Percentiles rank a stretch among this genome's conserved stretches.
Conservation (phyloP, 116 monocot genomes). For the Iris pallida region DNA sequence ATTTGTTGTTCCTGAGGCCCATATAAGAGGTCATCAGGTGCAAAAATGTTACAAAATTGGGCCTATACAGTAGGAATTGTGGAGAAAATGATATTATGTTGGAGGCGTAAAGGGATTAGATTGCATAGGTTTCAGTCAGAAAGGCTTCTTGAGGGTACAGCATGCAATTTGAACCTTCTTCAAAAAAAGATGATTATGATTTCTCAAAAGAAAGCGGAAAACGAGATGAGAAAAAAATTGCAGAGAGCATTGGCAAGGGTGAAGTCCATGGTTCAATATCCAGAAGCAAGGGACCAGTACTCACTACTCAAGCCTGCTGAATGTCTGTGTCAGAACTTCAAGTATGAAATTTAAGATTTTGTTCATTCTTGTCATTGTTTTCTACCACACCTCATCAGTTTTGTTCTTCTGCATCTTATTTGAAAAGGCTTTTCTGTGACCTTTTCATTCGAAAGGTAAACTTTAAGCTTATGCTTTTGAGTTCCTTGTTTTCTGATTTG, state of each 20-base stretch:
- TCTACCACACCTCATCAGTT: no score
- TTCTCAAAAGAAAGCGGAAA: conserved; percentile 47
- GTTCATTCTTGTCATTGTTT: not conserved
- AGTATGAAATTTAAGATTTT: conserved; percentile 12
- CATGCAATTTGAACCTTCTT: conserved; percentile 8
- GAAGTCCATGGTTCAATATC: conserved; percentile 96
- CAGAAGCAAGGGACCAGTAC: conserved; percentile 98
- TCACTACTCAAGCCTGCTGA: conserved; percentile 75
- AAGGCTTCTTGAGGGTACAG: conserved; percentile 28
- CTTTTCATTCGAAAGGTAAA: conserved; percentile 90
- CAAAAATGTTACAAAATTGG: conserved; percentile 70
- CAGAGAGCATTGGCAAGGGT: conserved; percentile 89
- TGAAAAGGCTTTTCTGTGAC: conserved; percentile 91
- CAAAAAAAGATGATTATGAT: conserved; percentile 12
- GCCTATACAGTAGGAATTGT: conserved; percentile 90
- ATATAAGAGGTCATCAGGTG: conserved; percentile 94
- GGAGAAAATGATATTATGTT: conserved; percentile 88
- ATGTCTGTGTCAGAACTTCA: conserved; percentile 28
- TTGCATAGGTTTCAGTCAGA: conserved; percentile 77
- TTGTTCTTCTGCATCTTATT: conserved; percentile 17
- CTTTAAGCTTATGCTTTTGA: not conserved
- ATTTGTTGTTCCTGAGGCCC: conserved; percentile 49
- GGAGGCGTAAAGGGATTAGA: conserved; percentile 88
- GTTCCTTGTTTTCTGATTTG: not conserved
- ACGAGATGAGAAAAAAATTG: conserved; percentile 70